Base-by-base conservation (phyloP, 352 stramenopile genomes). In the Peronospora farinosa region DNA sequence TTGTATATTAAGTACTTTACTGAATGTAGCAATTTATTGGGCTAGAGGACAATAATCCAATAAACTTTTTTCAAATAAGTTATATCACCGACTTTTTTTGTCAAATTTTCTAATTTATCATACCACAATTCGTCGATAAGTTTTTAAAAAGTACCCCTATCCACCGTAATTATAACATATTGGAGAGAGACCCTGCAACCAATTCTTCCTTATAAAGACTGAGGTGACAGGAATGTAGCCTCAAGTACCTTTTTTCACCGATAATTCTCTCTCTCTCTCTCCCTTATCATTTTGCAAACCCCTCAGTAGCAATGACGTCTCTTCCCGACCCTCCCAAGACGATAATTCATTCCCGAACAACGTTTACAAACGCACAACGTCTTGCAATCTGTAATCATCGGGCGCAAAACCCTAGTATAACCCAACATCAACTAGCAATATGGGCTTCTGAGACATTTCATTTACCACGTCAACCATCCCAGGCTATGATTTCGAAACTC, bases 401-500 rank as follows among this genome's bases (percentile, higher is more conserved):
- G 10, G 50, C 53, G 9, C 31, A 60, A 19, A 53, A 68, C n/a
- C 54, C 60, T 0, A 52, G n/a, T 11, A 31, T 68, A 11, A 65
- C 60, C 3, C 60, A 68, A 27, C 47, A 16, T 2, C 45, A 68
- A 33, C 19, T 68, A 11, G 60, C 60, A 1, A 35, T 30, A 4
- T 68, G 60, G 60, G 60, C 51, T 0, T 50, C 58, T 13, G 54
- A 65, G 38, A 25, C 55, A 16, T 41, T 68, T 13, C 10, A 46
- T 0, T 16, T 68, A 40, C 60, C 54, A 5, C 60, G 60, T 15
- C 54, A 60, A 51, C 60, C 60, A 3, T 68, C 60, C 6, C 60
- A 68, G 40, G 54, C 54, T 31, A 68, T 68, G 60, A 68, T 68
- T 21, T 65, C 54, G 4, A 68, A 68, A 54, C 40, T 68, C 21